Conservation (phyloP, 2,329 filamentous ascomycete genomes). For the Arachnomyces sp. region DNA sequence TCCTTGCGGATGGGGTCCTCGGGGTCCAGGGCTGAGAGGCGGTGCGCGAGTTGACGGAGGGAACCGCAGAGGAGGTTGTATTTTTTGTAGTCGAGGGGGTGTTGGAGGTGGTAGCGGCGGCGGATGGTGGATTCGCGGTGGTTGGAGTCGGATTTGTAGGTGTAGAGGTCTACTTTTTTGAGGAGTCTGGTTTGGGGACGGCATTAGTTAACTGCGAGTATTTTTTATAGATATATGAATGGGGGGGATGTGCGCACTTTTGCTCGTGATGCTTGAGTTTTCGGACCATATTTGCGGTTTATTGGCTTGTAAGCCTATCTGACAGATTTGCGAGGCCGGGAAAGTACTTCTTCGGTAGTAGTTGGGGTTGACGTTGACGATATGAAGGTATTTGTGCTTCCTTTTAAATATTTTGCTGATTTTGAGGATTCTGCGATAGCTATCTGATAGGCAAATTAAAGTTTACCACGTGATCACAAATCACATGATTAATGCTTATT, state of each 20-base stretch:
- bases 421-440: no score
- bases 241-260: constrained; percentile 44
- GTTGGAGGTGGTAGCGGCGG: constrained; percentile 84
- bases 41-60: constrained; percentile 84
- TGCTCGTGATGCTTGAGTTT: constrained; percentile 97
- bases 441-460: no score
- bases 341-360: not conserved
- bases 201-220: constrained; percentile 7
- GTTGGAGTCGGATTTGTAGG: constrained; percentile 78
- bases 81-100: constrained; percentile 74
- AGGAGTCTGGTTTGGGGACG: constrained; percentile 50
- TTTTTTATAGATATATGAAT: constrained; percentile 1
- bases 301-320: not conserved
- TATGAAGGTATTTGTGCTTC: not conserved
- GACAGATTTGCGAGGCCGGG: not conserved
- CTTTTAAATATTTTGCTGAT: no score
- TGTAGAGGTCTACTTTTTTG: constrained; percentile 86
- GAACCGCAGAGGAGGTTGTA: constrained; percentile 64
- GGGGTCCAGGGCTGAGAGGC: constrained; percentile 71
- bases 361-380: constrained; percentile 2
- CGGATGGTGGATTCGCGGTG: constrained; percentile 77
- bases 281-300: constrained; percentile 65
- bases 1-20: constrained; percentile 71
- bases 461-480: no score
- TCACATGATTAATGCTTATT: no score